Evolutionary conservation across 331 rosid species (phyloP).

Genomic region (Acacia pycnantha): DNA sequence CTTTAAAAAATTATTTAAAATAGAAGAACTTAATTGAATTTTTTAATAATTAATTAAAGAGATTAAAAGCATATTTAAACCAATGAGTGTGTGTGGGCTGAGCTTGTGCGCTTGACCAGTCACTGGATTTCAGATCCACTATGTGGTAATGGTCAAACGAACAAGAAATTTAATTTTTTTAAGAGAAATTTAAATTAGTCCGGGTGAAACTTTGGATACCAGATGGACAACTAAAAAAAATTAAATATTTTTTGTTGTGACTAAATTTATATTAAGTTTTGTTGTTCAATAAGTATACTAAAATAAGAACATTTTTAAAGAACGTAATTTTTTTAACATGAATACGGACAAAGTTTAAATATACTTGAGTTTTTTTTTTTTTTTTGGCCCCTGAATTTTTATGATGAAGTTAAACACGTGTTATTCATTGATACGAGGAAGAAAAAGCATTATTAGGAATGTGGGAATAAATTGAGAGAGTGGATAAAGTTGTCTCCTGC

Average conservation of each 20-base stretch:
- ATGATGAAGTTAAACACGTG: not conserved
- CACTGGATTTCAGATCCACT: not conserved
- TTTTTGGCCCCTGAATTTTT: not conserved
- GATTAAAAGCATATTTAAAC: not conserved
- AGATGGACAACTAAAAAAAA: no score
- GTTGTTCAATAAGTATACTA: not conserved
- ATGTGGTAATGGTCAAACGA: not conserved
- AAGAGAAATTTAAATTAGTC: no score
- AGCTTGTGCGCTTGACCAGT: not conserved
- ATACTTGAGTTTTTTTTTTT: not conserved
- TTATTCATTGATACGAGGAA: not conserved
- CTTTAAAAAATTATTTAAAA: not conserved
- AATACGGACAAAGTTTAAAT: not conserved
- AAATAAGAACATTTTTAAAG: not conserved
- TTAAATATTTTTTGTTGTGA: no score
- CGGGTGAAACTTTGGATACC: no score
- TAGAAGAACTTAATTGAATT: not conserved
- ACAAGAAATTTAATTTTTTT: not conserved
- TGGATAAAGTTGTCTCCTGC: not conserved
- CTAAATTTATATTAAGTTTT: not conserved
- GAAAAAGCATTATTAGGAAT: not conserved
- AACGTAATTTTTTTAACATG: not conserved
- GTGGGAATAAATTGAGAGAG: not conserved
- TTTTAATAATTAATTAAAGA: not conserved
- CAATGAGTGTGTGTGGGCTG: not conserved